A percentile compares a stretch with the other conserved stretches of the same genome.
Conservation (phyloP, 1,139 yeast species). For the Pichia kudriavzevii region DNA sequence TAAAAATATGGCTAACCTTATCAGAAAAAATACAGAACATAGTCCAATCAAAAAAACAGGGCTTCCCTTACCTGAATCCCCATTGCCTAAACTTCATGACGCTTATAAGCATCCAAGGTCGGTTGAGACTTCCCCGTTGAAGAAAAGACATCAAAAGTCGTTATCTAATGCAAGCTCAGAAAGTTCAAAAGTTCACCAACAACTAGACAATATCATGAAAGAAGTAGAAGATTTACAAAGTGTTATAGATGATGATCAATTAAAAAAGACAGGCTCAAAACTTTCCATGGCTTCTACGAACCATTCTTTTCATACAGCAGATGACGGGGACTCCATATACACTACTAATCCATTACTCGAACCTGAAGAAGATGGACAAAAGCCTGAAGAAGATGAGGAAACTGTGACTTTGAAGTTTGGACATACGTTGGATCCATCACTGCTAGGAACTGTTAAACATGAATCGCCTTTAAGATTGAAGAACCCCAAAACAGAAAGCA, state of each 20-base stretch:
- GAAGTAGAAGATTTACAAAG: constrained; percentile 24
- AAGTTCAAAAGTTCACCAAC: constrained; percentile 13
- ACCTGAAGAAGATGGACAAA: constrained; percentile 18
- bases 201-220: constrained; percentile 26
- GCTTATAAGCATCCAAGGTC: neutral
- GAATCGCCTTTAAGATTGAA: too few species aligned
- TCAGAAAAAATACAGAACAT: constrained; percentile 3
- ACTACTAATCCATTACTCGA: too few species aligned
- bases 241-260: constrained; percentile 15
- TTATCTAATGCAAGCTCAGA: constrained; percentile 8
- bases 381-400: constrained; percentile 11
- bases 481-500: neutral
- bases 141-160: constrained; percentile 1
- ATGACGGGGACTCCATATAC: constrained; percentile 11
- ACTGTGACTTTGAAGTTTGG: too few species aligned
- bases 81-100: constrained; percentile 10
- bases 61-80: constrained; percentile 14
- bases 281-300: constrained; percentile 5
- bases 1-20: constrained; percentile 8
- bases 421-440: constrained; percentile 2
- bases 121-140: constrained; percentile 7
- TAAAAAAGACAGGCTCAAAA: neutral
- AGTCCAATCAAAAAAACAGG: constrained; percentile 6
- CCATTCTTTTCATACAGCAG: constrained; percentile 27
- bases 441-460: too few species aligned